Conservation (phyloP, 805 yeast genomes). For the Hagleromyces aurorensis region DNA sequence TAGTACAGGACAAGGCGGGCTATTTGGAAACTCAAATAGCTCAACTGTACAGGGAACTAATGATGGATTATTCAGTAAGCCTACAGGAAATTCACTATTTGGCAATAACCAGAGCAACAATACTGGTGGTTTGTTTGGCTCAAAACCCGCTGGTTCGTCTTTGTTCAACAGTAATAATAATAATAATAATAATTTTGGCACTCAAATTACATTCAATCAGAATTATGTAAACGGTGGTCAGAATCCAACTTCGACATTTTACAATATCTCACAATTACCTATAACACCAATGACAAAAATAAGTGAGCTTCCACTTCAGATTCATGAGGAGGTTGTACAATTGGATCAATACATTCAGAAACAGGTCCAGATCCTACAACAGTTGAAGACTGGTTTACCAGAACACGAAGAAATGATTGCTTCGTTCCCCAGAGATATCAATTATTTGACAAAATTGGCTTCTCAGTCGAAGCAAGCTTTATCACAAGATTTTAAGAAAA, state of each 20-base stretch:
- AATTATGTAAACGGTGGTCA: conserved; percentile 8
- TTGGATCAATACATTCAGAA: conserved; percentile 64
- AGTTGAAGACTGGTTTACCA: conserved; percentile 50
- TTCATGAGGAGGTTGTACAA: conserved; percentile 60
- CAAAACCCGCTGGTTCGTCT: conserved; percentile 18
- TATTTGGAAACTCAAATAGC: conserved; percentile 18
- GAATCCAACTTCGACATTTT: conserved; percentile 32
- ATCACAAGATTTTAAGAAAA: conserved; percentile 39
- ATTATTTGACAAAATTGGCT: conserved; percentile 52
- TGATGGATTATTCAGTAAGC: no score
- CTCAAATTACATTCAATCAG: no score
- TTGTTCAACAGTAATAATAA: conserved; percentile 29
- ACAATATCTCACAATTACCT: conserved; percentile 37
- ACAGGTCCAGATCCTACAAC: conserved; percentile 66
- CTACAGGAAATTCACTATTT: conserved; percentile 20
- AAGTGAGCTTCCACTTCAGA: conserved; percentile 62
- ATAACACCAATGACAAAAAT: conserved; percentile 70
- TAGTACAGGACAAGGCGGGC: conserved; percentile 19
- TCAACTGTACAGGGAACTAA: conserved; percentile 1
- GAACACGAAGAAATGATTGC: conserved; percentile 57
- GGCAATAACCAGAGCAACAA: conserved; percentile 9
- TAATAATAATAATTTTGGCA: conserved; percentile 5
- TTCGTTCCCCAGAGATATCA: conserved; percentile 67
- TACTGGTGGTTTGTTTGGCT: conserved; percentile 18
- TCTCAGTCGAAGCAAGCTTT: conserved; percentile 59